Percentiles rank a stretch among this genome's conserved stretches.
Conservation (phyloP, 768 basidiomycete species). For the Russula compacta region DNA sequence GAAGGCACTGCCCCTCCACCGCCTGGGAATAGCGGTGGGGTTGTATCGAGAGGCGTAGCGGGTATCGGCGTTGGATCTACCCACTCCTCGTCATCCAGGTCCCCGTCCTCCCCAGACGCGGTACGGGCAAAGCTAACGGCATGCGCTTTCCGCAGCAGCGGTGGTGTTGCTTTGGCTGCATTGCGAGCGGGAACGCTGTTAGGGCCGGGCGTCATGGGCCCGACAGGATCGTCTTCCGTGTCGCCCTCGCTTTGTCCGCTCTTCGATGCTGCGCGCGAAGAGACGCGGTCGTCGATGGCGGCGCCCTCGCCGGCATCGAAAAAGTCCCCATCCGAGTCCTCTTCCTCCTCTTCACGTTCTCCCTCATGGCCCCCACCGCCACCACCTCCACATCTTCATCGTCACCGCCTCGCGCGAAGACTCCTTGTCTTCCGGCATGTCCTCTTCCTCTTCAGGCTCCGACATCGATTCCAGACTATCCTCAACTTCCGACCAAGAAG, state of each 20-base stretch:
- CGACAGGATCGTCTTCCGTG: constrained; percentile 64
- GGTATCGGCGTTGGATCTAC: constrained; percentile 53
- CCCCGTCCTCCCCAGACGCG: constrained; percentile 31
- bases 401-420: background rate
- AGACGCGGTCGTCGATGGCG: constrained; percentile 33
- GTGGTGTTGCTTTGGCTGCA: constrained; percentile 4
- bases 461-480: constrained; percentile 77
- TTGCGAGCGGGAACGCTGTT: constrained; percentile 19
- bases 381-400: constrained; percentile 21
- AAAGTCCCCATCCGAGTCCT: constrained; percentile 38
- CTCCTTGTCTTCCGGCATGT: constrained; percentile 38
- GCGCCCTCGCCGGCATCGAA: constrained; percentile 36
- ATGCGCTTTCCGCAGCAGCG: constrained; percentile 24
- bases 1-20: background rate
- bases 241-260: constrained; percentile 46
- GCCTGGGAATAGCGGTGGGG: constrained; percentile 3
- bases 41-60: constrained; percentile 14
- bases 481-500: constrained; percentile 73
- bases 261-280: constrained; percentile 30
- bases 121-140: constrained; percentile 28
- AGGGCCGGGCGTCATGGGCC: constrained; percentile 61
- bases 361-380: background rate
- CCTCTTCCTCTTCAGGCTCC: constrained; percentile 62
- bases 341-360: constrained; percentile 25
- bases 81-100: constrained; percentile 46